Evolutionary conservation across 2,329 filamentous ascomycete species (phyloP).

Genomic region (Simplicillium sp.): DNA sequence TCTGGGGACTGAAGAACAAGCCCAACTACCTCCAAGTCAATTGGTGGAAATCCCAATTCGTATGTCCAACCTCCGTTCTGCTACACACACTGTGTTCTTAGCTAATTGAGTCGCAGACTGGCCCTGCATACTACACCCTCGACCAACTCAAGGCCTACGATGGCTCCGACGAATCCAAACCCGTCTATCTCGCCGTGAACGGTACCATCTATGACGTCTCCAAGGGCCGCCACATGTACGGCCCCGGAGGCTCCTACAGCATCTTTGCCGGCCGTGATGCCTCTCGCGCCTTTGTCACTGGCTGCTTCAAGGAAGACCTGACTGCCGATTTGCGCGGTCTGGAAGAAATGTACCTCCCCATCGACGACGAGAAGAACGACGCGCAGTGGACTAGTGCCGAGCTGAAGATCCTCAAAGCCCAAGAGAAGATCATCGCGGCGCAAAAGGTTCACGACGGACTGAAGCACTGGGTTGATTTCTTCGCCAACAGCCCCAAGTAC

Average conservation of each 20-base stretch:
- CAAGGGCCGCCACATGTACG: conserved; percentile 60
- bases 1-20: conserved; percentile 55
- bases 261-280: conserved; percentile 84
- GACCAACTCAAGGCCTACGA: conserved; percentile 66
- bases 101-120: conserved; percentile 25
- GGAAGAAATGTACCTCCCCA: conserved; percentile 72
- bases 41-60: conserved; percentile 51
- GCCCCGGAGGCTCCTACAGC: conserved; percentile 76
- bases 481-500: conserved; percentile 72
- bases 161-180: conserved; percentile 63
- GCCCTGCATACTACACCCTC: conserved; percentile 63
- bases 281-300: conserved; percentile 80
- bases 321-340: conserved; percentile 78
- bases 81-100: neutral
- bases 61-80: conserved; percentile 31
- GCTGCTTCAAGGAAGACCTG: conserved; percentile 80
- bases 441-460: conserved; percentile 58
- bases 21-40: conserved; percentile 51
- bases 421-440: conserved; percentile 57
- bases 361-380: conserved; percentile 56
- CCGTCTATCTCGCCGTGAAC: conserved; percentile 86
- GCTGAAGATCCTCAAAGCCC: conserved; percentile 41
- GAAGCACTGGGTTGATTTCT: conserved; percentile 77
- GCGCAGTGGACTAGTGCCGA: conserved; percentile 43
- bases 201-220: conserved; percentile 79